phyloP scores from a whole-genome alignment of 2,329 filamentous ascomycete species.

The Apiospora koreana region DNA sequence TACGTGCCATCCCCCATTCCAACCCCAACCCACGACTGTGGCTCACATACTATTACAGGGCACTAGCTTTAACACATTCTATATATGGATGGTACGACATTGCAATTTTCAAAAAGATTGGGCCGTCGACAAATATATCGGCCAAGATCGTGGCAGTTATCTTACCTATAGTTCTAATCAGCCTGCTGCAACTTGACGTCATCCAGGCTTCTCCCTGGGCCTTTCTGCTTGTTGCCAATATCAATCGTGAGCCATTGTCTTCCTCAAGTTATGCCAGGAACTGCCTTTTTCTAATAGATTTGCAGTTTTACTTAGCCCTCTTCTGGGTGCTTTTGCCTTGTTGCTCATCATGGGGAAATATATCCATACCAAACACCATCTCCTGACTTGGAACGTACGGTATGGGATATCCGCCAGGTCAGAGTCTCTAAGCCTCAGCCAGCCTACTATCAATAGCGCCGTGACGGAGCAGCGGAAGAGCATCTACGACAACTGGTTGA shows the following conservation, averaged over 20 bases:
- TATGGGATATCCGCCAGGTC: constrained; percentile 28
- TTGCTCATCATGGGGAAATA: constrained; percentile 40
- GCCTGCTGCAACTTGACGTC: constrained; percentile 29
- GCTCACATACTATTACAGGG: constrained; percentile 27
- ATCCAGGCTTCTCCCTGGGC: constrained; percentile 29
- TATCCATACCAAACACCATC: constrained; percentile 35
- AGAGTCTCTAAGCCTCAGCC: constrained; percentile 19
- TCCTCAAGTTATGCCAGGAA: neutral
- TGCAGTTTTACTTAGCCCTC: constrained; percentile 37
- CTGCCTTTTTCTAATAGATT: neutral
- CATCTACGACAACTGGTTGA: constrained; percentile 40
- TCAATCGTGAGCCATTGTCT: constrained; percentile 31
- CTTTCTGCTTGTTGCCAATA: constrained; percentile 38
- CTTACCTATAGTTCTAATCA: constrained; percentile 36
- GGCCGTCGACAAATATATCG: constrained; percentile 25
- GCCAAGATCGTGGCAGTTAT: constrained; percentile 38
- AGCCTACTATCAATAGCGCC: constrained; percentile 17
- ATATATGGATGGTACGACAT: constrained; percentile 33
- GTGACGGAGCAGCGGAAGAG: constrained; percentile 24
- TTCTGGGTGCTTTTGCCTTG: constrained; percentile 34
- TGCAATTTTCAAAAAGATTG: constrained; percentile 27
- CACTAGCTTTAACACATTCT: constrained; percentile 37
- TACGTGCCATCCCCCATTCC: constrained; percentile 22
- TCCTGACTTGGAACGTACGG: constrained; percentile 29
- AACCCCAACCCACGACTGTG: neutral